These are phyloP conservation scores for Debaryomyces sp. DNA, from an alignment of 1,139 yeast genomes.

Conservation along the genomic window DNA sequence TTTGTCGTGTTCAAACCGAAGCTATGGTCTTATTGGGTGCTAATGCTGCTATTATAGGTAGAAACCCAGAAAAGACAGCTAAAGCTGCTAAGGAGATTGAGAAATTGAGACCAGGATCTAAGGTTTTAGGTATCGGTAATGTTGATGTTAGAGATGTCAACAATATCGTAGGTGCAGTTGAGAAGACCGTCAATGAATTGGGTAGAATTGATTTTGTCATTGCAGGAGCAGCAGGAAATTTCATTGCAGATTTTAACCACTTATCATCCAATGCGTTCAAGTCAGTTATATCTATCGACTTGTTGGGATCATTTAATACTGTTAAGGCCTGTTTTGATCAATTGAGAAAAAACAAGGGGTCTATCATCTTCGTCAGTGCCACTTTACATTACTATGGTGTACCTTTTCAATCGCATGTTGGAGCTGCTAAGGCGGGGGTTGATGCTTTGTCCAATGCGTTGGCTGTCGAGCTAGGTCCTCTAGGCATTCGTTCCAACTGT, in stretches of 20 bases:
- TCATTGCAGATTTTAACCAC: constrained; percentile 76
- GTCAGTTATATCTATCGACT: constrained; percentile 82
- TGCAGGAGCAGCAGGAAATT: constrained; percentile 98
- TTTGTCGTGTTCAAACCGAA: constrained; percentile 88
- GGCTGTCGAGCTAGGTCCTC: constrained; percentile 90
- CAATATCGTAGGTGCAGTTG: constrained; percentile 63
- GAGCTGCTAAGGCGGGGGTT: constrained; percentile 95
- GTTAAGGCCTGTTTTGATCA: constrained; percentile 79
- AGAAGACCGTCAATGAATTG: constrained; percentile 60
- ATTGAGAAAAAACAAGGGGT: constrained; percentile 69
- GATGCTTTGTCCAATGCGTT: constrained; percentile 85
- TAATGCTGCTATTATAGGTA: constrained; percentile 82
- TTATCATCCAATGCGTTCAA: constrained; percentile 87
- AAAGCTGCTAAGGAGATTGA: constrained; percentile 69
- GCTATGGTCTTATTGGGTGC: constrained; percentile 87
- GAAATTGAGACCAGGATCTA: constrained; percentile 59
- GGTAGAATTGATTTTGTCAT: constrained; percentile 84
- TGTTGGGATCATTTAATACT: constrained; percentile 89
- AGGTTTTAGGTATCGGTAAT: constrained; percentile 70
- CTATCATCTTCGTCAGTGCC: constrained; percentile 83
- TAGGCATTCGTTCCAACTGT: constrained; percentile 80
- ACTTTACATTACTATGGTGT: constrained; percentile 91
- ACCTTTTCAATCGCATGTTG: constrained; percentile 86
- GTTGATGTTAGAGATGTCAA: constrained; percentile 79
- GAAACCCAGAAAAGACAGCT: constrained; percentile 68